These are phyloP conservation scores for Heteromeles arbutifolia DNA, from an alignment of 306 rosid genomes.

Conservation along the genomic window DNA sequence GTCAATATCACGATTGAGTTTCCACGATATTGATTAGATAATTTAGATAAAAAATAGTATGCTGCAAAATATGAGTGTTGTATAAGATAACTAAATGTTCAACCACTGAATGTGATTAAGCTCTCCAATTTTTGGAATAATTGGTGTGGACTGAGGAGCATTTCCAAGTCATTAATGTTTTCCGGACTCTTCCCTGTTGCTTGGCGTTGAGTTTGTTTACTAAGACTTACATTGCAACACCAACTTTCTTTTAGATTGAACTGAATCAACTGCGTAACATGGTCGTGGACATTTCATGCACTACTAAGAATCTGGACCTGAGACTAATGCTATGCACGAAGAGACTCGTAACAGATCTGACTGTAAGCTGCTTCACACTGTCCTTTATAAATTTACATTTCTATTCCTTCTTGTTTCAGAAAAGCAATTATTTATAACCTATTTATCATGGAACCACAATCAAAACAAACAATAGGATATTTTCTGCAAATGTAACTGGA, in stretches of 20 bases:
- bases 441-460: not conserved
- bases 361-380: constrained; percentile 16
- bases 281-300: constrained; percentile 42
- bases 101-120: not conserved
- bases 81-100: not conserved
- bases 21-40: not conserved
- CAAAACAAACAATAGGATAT: not conserved
- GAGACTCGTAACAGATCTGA: constrained; percentile 13
- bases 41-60: not conserved
- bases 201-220: not conserved
- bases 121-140: not conserved
- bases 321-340: constrained; percentile 41
- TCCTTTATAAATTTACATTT: not conserved
- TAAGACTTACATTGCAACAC: not conserved
- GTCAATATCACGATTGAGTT: not conserved
- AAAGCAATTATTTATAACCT: not conserved
- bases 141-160: not conserved
- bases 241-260: constrained; percentile 24
- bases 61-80: not conserved
- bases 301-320: constrained; percentile 37
- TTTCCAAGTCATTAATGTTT: not conserved
- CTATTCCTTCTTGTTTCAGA: not conserved
- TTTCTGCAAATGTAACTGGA: not conserved
- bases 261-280: constrained; percentile 31
- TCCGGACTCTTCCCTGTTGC: not conserved